phyloP scores from a whole-genome alignment of 208 protist species.

The Crithidia acanthocephali region DNA sequence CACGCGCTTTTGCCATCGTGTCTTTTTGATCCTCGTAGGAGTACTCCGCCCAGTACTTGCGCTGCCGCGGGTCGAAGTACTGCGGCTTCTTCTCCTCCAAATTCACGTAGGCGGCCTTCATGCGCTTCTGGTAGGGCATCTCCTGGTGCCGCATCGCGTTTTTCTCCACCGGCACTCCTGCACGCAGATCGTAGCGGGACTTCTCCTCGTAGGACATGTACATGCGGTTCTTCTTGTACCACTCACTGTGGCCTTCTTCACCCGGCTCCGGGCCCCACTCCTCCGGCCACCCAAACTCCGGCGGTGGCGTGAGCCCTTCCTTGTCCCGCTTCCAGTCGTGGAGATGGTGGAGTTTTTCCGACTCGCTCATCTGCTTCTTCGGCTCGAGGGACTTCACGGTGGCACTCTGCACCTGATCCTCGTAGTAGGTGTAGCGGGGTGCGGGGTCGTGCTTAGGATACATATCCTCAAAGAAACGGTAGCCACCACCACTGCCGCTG shows the following conservation, averaged over 20 bases:
- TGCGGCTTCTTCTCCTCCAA: conserved; percentile 75
- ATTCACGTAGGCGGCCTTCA: conserved; percentile 88
- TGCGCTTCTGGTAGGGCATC: conserved; percentile 84
- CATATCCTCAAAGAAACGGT: conserved; percentile 91
- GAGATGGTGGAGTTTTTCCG: conserved; percentile 80
- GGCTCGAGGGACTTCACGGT: conserved; percentile 61
- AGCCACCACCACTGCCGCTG: conserved; percentile 41
- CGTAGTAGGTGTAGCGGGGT: conserved; percentile 73
- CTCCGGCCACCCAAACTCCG: conserved; percentile 87
- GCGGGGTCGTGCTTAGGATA: conserved; percentile 84
- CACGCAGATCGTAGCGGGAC: conserved; percentile 75
- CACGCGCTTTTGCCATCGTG: conserved; percentile 79
- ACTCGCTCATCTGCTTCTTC: conserved; percentile 75
- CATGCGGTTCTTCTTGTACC: conserved; percentile 91
- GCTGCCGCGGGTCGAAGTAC: conserved; percentile 74
- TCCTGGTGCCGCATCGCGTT: conserved; percentile 89
- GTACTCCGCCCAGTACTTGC: conserved; percentile 86
- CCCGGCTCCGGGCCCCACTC: conserved; percentile 90
- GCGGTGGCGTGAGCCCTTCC: conserved; percentile 68
- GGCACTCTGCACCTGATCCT: conserved; percentile 69
- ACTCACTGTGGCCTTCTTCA: conserved; percentile 84
- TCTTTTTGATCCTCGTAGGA: conserved; percentile 87
- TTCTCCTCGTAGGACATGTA: conserved; percentile 93
- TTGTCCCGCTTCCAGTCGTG: conserved; percentile 80
- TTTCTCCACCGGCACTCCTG: conserved; percentile 84